These are phyloP conservation scores for Ceratobasidium theobromae DNA, from an alignment of 1,284 basidiomycete species.

Conservation along the genomic window DNA sequence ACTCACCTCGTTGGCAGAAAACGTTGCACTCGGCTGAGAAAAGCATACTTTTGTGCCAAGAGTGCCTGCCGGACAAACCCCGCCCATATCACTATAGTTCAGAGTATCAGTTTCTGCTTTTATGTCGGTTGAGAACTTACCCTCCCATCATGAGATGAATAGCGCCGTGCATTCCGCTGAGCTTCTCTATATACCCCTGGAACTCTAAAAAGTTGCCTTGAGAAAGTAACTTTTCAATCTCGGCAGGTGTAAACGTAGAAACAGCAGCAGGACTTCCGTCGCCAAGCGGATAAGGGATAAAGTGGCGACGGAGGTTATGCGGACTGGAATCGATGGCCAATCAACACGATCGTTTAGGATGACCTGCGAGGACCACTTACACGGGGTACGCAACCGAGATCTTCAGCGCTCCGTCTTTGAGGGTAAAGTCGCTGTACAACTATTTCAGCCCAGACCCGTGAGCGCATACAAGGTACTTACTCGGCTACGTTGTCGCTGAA, in stretches of 20 bases:
- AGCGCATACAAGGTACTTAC: neutral
- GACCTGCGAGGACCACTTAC: neutral
- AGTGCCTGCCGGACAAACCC: neutral
- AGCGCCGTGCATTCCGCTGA: constrained; percentile 2
- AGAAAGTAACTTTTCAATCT: neutral
- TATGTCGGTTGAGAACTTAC: neutral
- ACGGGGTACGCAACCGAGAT: neutral
- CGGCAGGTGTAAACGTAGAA: neutral
- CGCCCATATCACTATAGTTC: neutral
- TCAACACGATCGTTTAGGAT: neutral
- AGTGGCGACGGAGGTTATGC: constrained; percentile 20
- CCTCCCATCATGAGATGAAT: constrained; percentile 13
- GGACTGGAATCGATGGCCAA: neutral
- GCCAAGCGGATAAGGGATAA: neutral
- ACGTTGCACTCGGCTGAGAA: neutral
- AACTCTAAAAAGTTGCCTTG: constrained; percentile 1
- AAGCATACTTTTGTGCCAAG: neutral
- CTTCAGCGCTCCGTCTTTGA: neutral
- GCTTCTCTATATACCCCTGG: constrained; percentile 5
- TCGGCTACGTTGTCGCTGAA: neutral
- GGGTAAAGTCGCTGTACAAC: neutral
- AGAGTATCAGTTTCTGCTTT: neutral
- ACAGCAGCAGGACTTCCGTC: neutral
- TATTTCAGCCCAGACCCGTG: neutral
- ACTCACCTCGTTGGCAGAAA: constrained; percentile 18